A percentile compares a stretch with the other conserved stretches of the same genome.
Conservation (phyloP, 176 grass and related monocot genomes). For the Stipa capillata region DNA sequence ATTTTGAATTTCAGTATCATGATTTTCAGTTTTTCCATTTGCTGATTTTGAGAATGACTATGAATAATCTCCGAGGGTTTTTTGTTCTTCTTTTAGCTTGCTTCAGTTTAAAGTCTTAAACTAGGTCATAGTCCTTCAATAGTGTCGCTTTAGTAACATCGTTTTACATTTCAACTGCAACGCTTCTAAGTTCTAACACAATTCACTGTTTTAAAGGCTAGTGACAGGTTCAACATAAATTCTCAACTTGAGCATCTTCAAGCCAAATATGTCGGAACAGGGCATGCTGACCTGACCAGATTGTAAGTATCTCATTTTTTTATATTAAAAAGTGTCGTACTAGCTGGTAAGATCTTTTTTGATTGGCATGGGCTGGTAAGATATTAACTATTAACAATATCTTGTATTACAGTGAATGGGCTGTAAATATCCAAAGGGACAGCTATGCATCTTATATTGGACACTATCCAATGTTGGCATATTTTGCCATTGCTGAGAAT, state of each 20-base stretch:
- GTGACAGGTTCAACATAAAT: constrained; percentile 96
- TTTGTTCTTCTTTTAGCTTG: background rate
- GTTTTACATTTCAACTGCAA: background rate
- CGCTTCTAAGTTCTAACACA: background rate
- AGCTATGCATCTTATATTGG: constrained; percentile 94
- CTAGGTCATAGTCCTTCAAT: background rate
- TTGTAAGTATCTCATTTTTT: constrained; percentile 42
- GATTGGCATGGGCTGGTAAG: background rate
- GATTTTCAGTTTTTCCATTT: background rate
- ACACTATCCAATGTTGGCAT: constrained; percentile 79
- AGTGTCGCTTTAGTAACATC: background rate
- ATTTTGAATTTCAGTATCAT: background rate
- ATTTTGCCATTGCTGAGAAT: constrained; percentile 80
- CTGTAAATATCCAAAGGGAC: constrained; percentile 86
- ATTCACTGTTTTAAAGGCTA: constrained; percentile 48
- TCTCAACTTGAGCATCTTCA: constrained; percentile 99
- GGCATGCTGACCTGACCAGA: constrained; percentile 83
- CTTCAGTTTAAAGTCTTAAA: background rate
- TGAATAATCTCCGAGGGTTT: background rate
- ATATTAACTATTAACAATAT: background rate
- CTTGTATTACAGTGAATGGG: constrained; percentile 83
- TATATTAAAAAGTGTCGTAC: background rate
- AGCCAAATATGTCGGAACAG: constrained; percentile 95
- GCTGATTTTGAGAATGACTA: background rate
- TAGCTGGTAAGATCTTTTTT: background rate